phyloP scores from a whole-genome alignment of 441 rosid genomes.

The Euphorbia celastroides region DNA sequence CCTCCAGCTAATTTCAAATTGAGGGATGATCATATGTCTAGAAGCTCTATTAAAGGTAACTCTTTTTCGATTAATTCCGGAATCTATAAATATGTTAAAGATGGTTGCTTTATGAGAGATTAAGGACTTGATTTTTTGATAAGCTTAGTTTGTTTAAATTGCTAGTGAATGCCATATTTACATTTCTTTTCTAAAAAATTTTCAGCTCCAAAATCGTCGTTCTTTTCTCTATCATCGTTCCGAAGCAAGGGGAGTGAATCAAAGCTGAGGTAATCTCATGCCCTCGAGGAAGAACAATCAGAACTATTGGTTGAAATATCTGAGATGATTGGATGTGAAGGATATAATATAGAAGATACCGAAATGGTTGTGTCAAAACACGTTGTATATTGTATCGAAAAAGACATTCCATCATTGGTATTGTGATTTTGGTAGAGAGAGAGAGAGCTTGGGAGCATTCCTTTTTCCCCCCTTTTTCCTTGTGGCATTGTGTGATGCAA shows the following conservation, averaged over 20 bases:
- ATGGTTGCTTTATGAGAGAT: too few relatives aligned
- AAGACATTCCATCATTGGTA: constrained; percentile 25
- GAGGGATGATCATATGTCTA: constrained; percentile 83
- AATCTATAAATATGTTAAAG: too few relatives aligned
- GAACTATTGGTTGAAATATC: constrained; percentile 26
- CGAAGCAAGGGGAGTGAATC: constrained; percentile 90
- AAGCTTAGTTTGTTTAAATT: neutral
- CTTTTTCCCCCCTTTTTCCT: neutral
- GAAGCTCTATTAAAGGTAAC: constrained; percentile 93
- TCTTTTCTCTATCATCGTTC: constrained; percentile 89
- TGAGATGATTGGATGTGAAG: constrained; percentile 36
- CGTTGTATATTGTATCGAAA: constrained; percentile 45
- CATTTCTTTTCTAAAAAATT: constrained; percentile 5
- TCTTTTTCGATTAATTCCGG: constrained; percentile 12
- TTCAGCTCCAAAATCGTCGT: constrained; percentile 86
- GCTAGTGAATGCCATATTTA: constrained; percentile 14
- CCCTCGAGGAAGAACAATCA: constrained; percentile 10
- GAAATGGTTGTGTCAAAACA: constrained; percentile 33
- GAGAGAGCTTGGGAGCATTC: constrained; percentile 40
- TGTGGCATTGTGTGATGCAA: too few relatives aligned
- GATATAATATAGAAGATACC: constrained; percentile 29
- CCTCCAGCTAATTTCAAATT: constrained; percentile 82
- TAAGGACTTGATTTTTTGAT: constrained; percentile 3
- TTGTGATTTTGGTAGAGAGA: constrained; percentile 56
- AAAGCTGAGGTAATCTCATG: constrained; percentile 41